A percentile compares a stretch with the other conserved stretches of the same genome.
phyloP scores from a whole-genome alignment of 768 basidiomycete species.

The Kwoniella bestiolae region DNA sequence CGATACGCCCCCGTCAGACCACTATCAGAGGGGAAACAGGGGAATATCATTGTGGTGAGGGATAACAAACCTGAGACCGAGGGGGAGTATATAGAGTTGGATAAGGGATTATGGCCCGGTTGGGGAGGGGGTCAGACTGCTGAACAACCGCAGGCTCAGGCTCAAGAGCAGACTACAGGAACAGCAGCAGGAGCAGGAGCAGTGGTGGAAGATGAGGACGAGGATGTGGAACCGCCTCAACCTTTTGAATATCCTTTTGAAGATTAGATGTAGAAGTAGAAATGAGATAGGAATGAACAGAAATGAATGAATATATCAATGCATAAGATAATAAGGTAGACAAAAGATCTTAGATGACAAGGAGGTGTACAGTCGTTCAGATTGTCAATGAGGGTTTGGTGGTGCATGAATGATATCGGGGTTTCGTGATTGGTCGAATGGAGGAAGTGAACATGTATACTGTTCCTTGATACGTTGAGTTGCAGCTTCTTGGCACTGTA shows the following conservation, averaged over 20 bases:
- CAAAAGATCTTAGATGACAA: no score
- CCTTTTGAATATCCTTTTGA: conserved; percentile 68
- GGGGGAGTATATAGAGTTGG: conserved; percentile 72
- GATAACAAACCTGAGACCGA: conserved; percentile 72
- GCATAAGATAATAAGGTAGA: no score
- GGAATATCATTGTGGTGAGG: conserved; percentile 78
- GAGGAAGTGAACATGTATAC: no score
- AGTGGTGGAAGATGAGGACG: conserved; percentile 52
- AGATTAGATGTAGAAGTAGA: conserved; percentile 20
- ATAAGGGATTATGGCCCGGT: conserved; percentile 41
- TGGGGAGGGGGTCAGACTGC: conserved; percentile 9
- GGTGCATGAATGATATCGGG: no score
- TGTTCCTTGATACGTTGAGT: no score
- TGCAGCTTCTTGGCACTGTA: no score
- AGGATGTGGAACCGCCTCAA: conserved; percentile 77
- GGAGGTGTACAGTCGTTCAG: no score
- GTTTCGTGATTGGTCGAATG: no score
- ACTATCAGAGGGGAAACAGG: conserved; percentile 62
- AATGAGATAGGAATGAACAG: background rate
- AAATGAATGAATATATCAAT: background rate
- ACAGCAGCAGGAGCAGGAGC: conserved; percentile 53
- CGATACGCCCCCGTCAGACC: conserved; percentile 89
- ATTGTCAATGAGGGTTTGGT: no score
- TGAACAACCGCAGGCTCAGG: conserved; percentile 25
- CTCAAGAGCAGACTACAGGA: conserved; percentile 48